Percentiles rank a stretch among this genome's conserved stretches.
Evolutionary conservation across 2,329 filamentous ascomycete species (phyloP).

Genomic region (Albophoma yamanashiensis): DNA sequence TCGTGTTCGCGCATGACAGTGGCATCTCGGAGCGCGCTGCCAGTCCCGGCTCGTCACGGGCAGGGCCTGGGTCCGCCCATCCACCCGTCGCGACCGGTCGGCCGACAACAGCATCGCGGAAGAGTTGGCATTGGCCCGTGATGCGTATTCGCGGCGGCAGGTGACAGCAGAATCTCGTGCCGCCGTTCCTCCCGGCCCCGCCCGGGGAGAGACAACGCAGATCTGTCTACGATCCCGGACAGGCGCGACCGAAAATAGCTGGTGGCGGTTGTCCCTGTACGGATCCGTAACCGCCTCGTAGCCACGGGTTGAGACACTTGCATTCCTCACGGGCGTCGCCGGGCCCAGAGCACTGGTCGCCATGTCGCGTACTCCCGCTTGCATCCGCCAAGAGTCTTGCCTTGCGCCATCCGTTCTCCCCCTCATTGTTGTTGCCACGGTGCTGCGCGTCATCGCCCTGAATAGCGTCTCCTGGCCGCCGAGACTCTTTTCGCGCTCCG

Average conservation of each 20-base stretch:
- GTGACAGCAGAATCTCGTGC: not conserved
- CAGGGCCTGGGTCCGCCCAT: not conserved
- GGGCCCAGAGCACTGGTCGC: not conserved
- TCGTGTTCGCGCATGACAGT: not conserved
- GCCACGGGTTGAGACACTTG: not conserved
- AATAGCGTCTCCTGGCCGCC: too few species aligned
- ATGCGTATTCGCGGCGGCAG: not conserved
- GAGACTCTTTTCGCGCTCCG: not conserved
- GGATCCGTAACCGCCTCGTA: not conserved
- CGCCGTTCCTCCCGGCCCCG: not conserved
- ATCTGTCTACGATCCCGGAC: not conserved
- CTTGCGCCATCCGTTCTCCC: not conserved
- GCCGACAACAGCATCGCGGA: not conserved
- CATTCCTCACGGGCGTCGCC: not conserved
- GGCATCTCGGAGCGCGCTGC: not conserved
- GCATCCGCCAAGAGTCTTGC: not conserved
- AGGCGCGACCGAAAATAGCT: not conserved
- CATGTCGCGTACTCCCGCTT: not conserved
- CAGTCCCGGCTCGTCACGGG: not conserved
- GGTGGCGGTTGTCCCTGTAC: not conserved
- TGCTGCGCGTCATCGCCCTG: too few species aligned
- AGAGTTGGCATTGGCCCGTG: not conserved
- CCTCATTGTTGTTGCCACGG: not conserved
- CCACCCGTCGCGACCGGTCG: not conserved
- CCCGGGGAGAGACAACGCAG: not conserved